A percentile compares a stretch with the other conserved stretches of the same genome.
Evolutionary conservation across 2,329 filamentous ascomycete genomes (phyloP).

Genomic region (Aureobasidium subglaciale): DNA sequence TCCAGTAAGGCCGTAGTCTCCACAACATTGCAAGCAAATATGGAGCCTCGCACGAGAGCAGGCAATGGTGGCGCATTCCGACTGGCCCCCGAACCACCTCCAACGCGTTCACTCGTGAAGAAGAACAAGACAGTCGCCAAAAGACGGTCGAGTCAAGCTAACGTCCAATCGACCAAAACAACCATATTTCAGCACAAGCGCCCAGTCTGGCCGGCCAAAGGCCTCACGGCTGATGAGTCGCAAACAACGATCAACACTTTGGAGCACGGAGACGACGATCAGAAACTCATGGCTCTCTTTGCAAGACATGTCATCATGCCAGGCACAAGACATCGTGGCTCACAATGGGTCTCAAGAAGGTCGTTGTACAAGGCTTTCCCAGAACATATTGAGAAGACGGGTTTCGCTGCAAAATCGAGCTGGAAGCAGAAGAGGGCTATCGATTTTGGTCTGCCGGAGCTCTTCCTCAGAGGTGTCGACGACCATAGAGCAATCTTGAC

Average conservation of each 20-base stretch:
- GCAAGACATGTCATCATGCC: conserved; percentile 2
- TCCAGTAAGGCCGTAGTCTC: no score
- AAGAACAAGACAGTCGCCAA: no score
- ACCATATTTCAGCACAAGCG: background rate
- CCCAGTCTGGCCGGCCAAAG: background rate
- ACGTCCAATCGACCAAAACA: no score
- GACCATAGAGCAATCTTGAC: background rate
- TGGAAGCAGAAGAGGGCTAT: background rate
- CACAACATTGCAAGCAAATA: no score
- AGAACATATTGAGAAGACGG: background rate
- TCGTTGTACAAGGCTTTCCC: background rate
- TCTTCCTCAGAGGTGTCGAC: background rate
- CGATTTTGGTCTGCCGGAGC: background rate
- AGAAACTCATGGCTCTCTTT: background rate
- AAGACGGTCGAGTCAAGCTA: no score
- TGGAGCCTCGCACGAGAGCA: no score
- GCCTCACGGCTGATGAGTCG: background rate
- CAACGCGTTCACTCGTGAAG: no score
- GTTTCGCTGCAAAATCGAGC: background rate
- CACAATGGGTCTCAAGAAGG: background rate
- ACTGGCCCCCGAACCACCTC: no score
- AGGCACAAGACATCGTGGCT: background rate
- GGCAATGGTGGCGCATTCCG: no score
- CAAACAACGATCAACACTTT: background rate
- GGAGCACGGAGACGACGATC: background rate